phyloP scores from a whole-genome alignment of 2,329 filamentous ascomycete species.

The Fusarium ramigenum region DNA sequence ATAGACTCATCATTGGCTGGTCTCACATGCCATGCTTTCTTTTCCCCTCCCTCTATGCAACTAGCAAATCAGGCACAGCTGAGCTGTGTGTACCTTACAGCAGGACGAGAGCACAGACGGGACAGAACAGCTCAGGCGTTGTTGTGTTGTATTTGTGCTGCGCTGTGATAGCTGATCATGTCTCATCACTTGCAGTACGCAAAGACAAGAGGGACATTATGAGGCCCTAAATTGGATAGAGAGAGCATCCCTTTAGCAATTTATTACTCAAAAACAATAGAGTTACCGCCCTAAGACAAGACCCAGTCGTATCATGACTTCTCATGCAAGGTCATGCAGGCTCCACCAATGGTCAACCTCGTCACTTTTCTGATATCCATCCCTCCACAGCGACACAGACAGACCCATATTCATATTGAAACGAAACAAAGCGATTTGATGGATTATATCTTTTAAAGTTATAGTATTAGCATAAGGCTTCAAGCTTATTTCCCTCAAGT shows the following conservation, averaged over 20 bases:
- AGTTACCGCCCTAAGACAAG: constrained; percentile 12
- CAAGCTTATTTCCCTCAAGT: constrained; percentile 26
- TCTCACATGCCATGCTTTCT: constrained; percentile 17
- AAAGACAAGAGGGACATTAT: neutral
- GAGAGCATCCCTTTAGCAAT: neutral
- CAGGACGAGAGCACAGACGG: constrained; percentile 29
- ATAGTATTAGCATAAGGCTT: constrained; percentile 1
- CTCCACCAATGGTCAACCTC: constrained; percentile 34
- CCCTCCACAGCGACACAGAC: neutral
- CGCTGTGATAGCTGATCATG: constrained; percentile 4
- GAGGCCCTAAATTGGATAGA: neutral
- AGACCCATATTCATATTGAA: neutral
- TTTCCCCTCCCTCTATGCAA: constrained; percentile 9
- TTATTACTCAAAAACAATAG: neutral
- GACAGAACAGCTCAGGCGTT: constrained; percentile 13
- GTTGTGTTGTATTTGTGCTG: neutral
- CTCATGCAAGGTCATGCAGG: constrained; percentile 11
- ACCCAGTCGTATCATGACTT: constrained; percentile 31
- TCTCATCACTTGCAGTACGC: neutral
- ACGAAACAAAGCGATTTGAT: constrained; percentile 17
- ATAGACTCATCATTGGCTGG: neutral
- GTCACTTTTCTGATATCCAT: constrained; percentile 10
- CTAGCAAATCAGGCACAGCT: constrained; percentile 29
- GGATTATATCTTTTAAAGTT: constrained; percentile 8
- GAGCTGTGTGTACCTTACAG: constrained; percentile 33